phyloP scores from a whole-genome alignment of 257 asterid genomes.

The Solanum medicagineum region DNA sequence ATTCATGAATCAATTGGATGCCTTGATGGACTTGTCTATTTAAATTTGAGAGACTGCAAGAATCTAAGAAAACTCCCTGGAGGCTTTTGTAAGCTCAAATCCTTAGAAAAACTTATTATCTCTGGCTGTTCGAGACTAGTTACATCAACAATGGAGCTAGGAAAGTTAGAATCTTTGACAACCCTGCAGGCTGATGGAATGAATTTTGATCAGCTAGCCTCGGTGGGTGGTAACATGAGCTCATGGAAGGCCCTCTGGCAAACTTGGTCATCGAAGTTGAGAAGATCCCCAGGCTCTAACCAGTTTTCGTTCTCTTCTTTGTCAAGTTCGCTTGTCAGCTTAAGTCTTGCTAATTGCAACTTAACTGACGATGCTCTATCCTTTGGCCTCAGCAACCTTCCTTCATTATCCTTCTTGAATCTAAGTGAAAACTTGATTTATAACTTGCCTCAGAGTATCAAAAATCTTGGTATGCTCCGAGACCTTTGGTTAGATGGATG shows the following conservation, averaged over 20 bases:
- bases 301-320: neutral
- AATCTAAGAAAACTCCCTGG: neutral
- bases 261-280: neutral
- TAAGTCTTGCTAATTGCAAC: conserved; percentile 5
- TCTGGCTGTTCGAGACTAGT: conserved; percentile 3
- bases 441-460: neutral
- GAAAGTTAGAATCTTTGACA: neutral
- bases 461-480: neutral
- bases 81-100: neutral
- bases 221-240: neutral
- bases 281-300: neutral
- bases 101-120: neutral
- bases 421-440: conserved; percentile 1
- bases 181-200: conserved; percentile 1
- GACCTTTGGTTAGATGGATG: conserved; percentile 6
- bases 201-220: neutral
- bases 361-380: neutral
- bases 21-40: neutral
- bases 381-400: neutral
- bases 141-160: neutral
- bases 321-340: conserved; percentile 1
- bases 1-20: conserved; percentile 8
- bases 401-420: conserved; percentile 1
- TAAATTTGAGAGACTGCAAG: conserved; percentile 3
- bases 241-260: neutral